Conservation (phyloP, 2,329 filamentous ascomycete species). For the Monilinia polystroma region DNA sequence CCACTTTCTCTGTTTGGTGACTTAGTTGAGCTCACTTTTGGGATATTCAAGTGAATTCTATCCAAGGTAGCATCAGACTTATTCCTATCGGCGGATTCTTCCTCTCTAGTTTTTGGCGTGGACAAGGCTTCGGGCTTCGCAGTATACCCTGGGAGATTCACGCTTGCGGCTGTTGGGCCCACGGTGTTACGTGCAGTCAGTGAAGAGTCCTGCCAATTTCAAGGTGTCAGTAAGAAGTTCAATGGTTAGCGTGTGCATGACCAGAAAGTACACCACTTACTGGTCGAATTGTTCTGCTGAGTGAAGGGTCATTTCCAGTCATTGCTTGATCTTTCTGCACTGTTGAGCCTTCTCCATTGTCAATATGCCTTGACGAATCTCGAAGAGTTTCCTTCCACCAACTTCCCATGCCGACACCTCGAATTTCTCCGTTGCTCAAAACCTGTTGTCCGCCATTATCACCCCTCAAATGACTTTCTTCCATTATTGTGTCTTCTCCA, state of each 20-base stretch:
- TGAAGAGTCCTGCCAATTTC: neutral
- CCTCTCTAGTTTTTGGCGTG: neutral
- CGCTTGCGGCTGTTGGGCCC: neutral
- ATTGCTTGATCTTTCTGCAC: neutral
- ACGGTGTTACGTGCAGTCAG: neutral
- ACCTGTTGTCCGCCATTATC: constrained; percentile 9
- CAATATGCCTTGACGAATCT: neutral
- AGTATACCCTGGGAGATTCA: neutral
- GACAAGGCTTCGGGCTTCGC: neutral
- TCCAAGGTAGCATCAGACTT: neutral
- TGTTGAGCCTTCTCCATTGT: neutral
- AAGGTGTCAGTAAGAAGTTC: neutral
- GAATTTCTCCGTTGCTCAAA: constrained; percentile 26
- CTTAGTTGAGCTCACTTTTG: neutral
- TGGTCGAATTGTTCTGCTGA: neutral
- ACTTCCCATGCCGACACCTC: constrained; percentile 31
- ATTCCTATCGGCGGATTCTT: neutral
- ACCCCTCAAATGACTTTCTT: constrained; percentile 32
- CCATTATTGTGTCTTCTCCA: constrained; percentile 3
- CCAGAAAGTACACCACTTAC: neutral
- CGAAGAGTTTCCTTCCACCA: constrained; percentile 31
- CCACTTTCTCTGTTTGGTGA: neutral
- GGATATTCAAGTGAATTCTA: neutral
- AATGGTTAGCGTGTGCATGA: neutral
- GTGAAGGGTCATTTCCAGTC: neutral